Conservation (phyloP, 73 alveolate species). For the Paramecium sexaurelia region DNA sequence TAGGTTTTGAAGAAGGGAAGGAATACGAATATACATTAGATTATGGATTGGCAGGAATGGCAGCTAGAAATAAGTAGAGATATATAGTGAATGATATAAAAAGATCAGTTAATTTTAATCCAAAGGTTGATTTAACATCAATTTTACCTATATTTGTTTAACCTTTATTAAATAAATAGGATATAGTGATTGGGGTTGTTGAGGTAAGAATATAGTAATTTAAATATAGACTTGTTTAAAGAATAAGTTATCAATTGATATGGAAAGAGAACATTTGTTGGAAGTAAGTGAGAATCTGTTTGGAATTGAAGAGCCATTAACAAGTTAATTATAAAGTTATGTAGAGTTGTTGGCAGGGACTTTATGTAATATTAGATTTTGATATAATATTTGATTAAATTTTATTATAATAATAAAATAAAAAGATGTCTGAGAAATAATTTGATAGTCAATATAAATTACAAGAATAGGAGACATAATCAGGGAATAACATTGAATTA, state of each 20-base stretch:
- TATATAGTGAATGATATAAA: constrained; percentile 59
- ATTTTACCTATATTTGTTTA: constrained; percentile 61
- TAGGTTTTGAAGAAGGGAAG: neutral
- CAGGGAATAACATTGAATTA: neutral
- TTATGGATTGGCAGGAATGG: constrained; percentile 69
- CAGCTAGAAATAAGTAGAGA: constrained; percentile 29
- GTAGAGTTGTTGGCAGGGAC: constrained; percentile 20
- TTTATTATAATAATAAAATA: neutral
- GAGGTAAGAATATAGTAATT: neutral
- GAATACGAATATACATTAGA: neutral
- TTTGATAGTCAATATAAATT: constrained; percentile 11
- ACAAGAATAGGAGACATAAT: neutral
- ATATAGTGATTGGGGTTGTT: constrained; percentile 36
- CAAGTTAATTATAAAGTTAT: neutral
- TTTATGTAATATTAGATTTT: constrained; percentile 25
- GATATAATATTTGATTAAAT: neutral
- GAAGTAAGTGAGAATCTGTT: constrained; percentile 41
- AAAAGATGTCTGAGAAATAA: constrained; percentile 2
- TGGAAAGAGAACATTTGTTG: constrained; percentile 34
- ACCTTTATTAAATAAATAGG: constrained; percentile 48
- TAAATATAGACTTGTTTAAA: constrained; percentile 14
- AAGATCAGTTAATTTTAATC: constrained; percentile 44
- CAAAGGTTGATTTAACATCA: constrained; percentile 45
- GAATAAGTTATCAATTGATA: neutral
- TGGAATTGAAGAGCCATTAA: constrained; percentile 64